Conservation (phyloP, 139 green algal species). For the Coelastrella sp. region DNA sequence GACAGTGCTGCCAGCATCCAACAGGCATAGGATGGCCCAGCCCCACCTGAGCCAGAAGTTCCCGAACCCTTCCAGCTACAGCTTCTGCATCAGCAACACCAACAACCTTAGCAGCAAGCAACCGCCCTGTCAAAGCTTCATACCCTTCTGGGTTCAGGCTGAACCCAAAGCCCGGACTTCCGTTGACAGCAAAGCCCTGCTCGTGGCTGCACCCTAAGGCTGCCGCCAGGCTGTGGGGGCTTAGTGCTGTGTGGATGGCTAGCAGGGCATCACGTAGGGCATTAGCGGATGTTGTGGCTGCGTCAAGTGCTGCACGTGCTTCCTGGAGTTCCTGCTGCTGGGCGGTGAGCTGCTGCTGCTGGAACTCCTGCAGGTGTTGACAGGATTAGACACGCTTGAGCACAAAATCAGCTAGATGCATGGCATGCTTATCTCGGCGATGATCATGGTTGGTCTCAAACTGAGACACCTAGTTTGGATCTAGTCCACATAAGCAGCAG, state of each 20-base stretch:
- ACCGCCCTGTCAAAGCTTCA: conserved; percentile 34
- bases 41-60: conserved; percentile 41
- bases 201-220: conserved; percentile 8
- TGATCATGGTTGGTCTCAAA: too few species aligned
- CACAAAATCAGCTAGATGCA: too few species aligned
- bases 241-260: conserved; percentile 42
- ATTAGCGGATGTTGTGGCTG: neutral
- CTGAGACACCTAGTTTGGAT: too few species aligned
- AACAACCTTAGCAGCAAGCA: conserved; percentile 18
- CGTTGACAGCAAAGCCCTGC: neutral
- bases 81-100: conserved; percentile 23
- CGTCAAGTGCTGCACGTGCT: neutral
- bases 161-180: neutral
- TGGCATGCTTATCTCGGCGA: too few species aligned
- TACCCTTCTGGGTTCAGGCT: conserved; percentile 20
- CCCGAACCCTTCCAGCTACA: conserved; percentile 24
- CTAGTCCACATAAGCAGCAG: too few species aligned
- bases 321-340: conserved; percentile 6
- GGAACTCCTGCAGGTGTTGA: neutral
- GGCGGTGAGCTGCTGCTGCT: conserved; percentile 34
- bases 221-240: conserved; percentile 33
- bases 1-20: neutral
- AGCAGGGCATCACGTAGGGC: conserved; percentile 12
- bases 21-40: neutral
- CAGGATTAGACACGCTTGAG: too few species aligned